Conservation (phyloP, 78 protist genomes). For the Guillardia theta region DNA sequence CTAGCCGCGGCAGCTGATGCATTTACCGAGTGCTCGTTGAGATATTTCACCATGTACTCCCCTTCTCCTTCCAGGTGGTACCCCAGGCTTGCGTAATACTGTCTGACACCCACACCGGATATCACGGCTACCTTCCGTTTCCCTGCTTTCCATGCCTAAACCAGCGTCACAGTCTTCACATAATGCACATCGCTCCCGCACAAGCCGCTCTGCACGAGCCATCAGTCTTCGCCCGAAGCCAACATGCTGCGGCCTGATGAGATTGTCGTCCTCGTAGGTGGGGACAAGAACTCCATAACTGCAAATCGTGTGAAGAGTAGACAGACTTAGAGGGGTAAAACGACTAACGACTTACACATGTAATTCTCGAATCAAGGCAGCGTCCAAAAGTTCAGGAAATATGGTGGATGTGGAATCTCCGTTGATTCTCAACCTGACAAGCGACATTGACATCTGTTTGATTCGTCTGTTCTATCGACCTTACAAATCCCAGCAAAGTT, state of each 20-base stretch:
- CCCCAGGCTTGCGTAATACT: conserved; percentile 18
- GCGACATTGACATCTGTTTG: too few species aligned
- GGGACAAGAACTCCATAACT: background rate
- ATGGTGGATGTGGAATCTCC: background rate
- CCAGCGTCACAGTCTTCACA: background rate
- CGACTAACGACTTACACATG: background rate
- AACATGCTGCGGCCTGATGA: background rate
- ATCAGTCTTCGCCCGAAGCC: background rate
- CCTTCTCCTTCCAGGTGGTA: background rate
- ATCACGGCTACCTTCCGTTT: background rate
- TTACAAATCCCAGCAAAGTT: background rate
- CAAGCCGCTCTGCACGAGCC: conserved; percentile 9
- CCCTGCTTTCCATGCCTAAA: background rate
- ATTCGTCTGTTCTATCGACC: too few species aligned
- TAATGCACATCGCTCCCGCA: background rate
- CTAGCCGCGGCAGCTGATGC: too few species aligned
- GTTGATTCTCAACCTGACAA: background rate
- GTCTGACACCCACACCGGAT: conserved; percentile 1
- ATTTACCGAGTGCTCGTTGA: too few species aligned
- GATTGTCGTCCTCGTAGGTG: background rate
- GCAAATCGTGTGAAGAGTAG: background rate
- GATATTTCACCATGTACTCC: background rate
- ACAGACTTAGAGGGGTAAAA: background rate
- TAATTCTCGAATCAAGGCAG: background rate
- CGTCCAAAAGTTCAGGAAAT: background rate